Percentiles rank a stretch among this genome's conserved stretches.
Conservation (phyloP, 805 yeast species). For the Monosporozyma servazzii region DNA sequence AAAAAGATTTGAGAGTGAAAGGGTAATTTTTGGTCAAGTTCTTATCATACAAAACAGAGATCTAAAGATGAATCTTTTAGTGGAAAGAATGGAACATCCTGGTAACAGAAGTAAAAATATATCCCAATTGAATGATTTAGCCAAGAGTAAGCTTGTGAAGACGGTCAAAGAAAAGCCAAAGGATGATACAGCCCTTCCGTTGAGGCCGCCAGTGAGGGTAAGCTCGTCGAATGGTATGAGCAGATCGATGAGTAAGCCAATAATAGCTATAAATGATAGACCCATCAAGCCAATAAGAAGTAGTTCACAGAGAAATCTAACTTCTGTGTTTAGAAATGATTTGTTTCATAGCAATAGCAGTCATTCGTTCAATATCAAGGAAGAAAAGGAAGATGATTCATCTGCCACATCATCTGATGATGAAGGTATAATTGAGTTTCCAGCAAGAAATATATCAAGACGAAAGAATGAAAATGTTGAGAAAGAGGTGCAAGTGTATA, state of each 20-base stretch:
- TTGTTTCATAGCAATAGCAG: background rate
- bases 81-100: conserved; percentile 9
- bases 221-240: background rate
- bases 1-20: too few species aligned
- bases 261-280: background rate
- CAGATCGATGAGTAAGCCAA: background rate
- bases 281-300: background rate
- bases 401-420: background rate
- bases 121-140: background rate
- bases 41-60: background rate
- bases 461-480: background rate
- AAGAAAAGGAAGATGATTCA: background rate
- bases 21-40: too few species aligned
- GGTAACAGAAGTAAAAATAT: background rate
- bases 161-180: background rate
- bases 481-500: background rate
- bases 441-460: background rate
- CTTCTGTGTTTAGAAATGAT: background rate
- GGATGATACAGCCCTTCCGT: background rate
- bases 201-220: background rate
- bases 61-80: conserved; percentile 6
- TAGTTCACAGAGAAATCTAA: background rate
- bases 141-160: background rate
- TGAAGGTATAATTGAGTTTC: conserved; percentile 1
- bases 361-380: background rate